Conservation (phyloP, 2,329 filamentous ascomycete species). For the Nemania serpens region DNA sequence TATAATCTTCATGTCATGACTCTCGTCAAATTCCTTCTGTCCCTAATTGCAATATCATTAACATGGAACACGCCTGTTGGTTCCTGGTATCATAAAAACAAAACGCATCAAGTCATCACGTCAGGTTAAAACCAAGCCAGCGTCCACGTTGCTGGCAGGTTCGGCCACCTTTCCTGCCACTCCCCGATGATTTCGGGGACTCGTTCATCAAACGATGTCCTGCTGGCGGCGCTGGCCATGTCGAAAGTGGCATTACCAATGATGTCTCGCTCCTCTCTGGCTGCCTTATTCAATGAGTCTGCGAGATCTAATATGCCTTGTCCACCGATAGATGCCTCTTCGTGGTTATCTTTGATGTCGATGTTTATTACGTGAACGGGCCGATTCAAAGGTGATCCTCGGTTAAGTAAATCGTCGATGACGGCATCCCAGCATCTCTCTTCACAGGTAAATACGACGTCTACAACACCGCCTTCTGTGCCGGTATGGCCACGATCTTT, state of each 20-base stretch:
- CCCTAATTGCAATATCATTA: slow-evolving; percentile 5
- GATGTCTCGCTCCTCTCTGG: slow-evolving; percentile 73
- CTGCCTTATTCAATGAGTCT: slow-evolving; percentile 79
- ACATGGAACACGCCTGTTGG: slow-evolving; percentile 22
- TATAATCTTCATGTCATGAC: background rate
- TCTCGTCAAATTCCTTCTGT: background rate
- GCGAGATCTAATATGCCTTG: slow-evolving; percentile 91
- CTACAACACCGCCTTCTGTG: slow-evolving; percentile 86
- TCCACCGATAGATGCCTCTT: slow-evolving; percentile 90
- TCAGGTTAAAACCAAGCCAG: slow-evolving; percentile 81
- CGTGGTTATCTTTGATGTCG: slow-evolving; percentile 97
- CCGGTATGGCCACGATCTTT: slow-evolving; percentile 78
- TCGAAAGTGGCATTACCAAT: slow-evolving; percentile 71
- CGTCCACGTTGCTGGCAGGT: slow-evolving; percentile 90
- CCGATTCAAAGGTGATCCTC: slow-evolving; percentile 84
- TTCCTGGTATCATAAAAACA: slow-evolving; percentile 40
- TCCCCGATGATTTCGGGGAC: slow-evolving; percentile 89
- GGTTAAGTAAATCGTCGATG: slow-evolving; percentile 85
- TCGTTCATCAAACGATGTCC: slow-evolving; percentile 84
- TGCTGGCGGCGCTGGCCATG: slow-evolving; percentile 66
- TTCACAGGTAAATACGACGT: slow-evolving; percentile 96
- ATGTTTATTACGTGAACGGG: slow-evolving; percentile 98
- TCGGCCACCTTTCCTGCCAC: slow-evolving; percentile 96
- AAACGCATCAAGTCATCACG: slow-evolving; percentile 11
- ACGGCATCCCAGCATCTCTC: slow-evolving; percentile 98